phyloP scores from a whole-genome alignment of 2,329 filamentous ascomycete species.

The Fusarium chuoi region DNA sequence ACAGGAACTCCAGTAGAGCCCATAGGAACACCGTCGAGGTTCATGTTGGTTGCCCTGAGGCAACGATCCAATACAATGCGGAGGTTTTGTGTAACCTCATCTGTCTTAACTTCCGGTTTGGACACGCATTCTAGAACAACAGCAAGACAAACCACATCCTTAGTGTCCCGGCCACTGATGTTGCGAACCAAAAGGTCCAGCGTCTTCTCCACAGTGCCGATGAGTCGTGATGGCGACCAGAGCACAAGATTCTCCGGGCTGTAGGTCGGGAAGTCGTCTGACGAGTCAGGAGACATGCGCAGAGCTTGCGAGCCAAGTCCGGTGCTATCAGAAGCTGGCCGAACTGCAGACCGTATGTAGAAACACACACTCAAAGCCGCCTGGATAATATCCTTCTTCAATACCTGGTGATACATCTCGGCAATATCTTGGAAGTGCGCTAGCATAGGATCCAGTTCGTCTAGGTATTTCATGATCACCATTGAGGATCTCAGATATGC shows the following conservation, averaged over 20 bases:
- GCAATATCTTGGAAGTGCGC: conserved; percentile 59
- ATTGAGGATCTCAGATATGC: conserved; percentile 65
- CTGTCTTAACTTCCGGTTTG: conserved; percentile 53
- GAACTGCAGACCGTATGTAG: conserved; percentile 57
- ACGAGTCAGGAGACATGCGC: conserved; percentile 49
- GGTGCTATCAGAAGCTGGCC: conserved; percentile 44
- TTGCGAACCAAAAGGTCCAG: conserved; percentile 58
- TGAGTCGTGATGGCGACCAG: conserved; percentile 56
- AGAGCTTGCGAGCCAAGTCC: conserved; percentile 47
- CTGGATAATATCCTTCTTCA: conserved; percentile 66
- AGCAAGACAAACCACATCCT: conserved; percentile 61
- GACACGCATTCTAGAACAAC: conserved; percentile 60
- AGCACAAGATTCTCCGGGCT: conserved; percentile 51
- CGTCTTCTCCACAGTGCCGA: conserved; percentile 58
- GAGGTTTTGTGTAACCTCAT: conserved; percentile 55
- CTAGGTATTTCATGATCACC: conserved; percentile 64
- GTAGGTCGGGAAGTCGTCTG: conserved; percentile 50
- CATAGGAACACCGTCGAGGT: conserved; percentile 49
- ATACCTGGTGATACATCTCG: conserved; percentile 63
- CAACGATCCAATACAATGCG: conserved; percentile 57
- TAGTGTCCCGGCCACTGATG: conserved; percentile 61
- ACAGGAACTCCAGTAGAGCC: conserved; percentile 4
- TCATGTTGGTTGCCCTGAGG: conserved; percentile 56
- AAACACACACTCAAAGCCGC: conserved; percentile 66
- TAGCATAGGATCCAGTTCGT: conserved; percentile 61